Evolutionary conservation across 768 basidiomycete species (phyloP).

Genomic region (Phylloporus scabripes): DNA sequence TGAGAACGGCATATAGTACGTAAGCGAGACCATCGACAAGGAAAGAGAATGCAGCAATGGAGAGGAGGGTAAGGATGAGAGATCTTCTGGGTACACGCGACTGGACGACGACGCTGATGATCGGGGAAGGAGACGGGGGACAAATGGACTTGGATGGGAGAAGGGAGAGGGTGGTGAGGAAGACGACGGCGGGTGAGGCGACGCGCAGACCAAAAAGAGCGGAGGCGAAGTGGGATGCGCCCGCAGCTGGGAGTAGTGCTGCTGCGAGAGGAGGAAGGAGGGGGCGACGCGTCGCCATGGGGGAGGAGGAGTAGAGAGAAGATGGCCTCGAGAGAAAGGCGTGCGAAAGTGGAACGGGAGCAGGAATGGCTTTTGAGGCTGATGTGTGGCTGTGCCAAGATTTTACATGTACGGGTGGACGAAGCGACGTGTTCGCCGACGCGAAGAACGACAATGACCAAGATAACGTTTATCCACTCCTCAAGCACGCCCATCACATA

Average conservation of each 20-base stretch:
- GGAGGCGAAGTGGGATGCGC: conserved; percentile 19
- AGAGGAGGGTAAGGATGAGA: conserved; percentile 66
- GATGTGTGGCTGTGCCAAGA: conserved; percentile 25
- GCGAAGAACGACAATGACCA: conserved; percentile 4
- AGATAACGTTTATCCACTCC: conserved; percentile 9
- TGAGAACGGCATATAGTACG: conserved; percentile 57
- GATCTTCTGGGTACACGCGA: conserved; percentile 68
- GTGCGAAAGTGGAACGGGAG: conserved; percentile 25
- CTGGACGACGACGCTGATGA: conserved; percentile 73
- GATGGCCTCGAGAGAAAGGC: conserved; percentile 22
- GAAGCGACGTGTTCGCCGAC: conserved; percentile 2
- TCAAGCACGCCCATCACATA: conserved; percentile 19
- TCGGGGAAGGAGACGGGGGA: conserved; percentile 49
- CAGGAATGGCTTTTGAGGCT: conserved; percentile 29
- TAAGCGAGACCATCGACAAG: conserved; percentile 74
- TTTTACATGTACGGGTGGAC: background rate
- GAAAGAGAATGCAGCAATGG: conserved; percentile 66
- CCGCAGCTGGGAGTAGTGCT: conserved; percentile 21
- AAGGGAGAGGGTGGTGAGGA: conserved; percentile 58
- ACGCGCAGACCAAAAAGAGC: conserved; percentile 57
- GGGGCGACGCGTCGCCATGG: conserved; percentile 25
- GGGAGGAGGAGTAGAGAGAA: conserved; percentile 4
- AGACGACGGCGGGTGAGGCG: conserved; percentile 61
- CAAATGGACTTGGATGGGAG: conserved; percentile 43
- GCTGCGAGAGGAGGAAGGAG: conserved; percentile 18